Conservation (phyloP, 2,329 filamentous ascomycete genomes). For the Aspergillus cejpii region DNA sequence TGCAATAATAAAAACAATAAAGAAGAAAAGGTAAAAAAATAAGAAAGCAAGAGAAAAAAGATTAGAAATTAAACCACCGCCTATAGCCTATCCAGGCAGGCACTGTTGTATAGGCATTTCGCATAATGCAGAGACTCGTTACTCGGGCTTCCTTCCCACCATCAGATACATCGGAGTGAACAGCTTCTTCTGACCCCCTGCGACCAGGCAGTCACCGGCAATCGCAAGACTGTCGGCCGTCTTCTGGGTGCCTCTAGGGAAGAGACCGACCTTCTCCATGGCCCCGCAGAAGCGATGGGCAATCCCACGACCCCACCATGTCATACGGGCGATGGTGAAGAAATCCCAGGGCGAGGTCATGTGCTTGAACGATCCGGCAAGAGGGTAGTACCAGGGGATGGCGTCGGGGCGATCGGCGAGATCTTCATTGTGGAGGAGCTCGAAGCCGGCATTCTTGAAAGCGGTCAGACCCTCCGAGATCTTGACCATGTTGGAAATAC, state of each 20-base stretch:
- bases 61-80: constrained; percentile 21
- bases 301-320: constrained; percentile 66
- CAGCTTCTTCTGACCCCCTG: constrained; percentile 79
- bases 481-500: constrained; percentile 95
- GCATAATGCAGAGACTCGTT: constrained; percentile 11
- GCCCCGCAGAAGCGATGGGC: constrained; percentile 70
- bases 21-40: constrained; percentile 4
- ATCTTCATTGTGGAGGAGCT: constrained; percentile 77
- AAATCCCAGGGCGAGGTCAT: constrained; percentile 72
- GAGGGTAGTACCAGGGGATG: constrained; percentile 89
- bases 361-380: constrained; percentile 78
- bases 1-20: constrained; percentile 15
- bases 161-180: constrained; percentile 99
- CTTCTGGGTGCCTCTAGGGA: constrained; percentile 81
- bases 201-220: constrained; percentile 78
- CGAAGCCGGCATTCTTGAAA: constrained; percentile 81
- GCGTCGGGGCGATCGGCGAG: constrained; percentile 68
- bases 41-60: constrained; percentile 5
- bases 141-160: constrained; percentile 76
- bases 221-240: constrained; percentile 82
- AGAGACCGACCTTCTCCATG: constrained; percentile 67
- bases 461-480: constrained; percentile 72
- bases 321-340: constrained; percentile 82
- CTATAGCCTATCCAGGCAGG: constrained; percentile 11
- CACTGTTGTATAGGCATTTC: constrained; percentile 10